Percentiles rank a stretch among this genome's conserved stretches.
phyloP scores from a whole-genome alignment of 129 eudicot genomes.

The Mikania micrantha region DNA sequence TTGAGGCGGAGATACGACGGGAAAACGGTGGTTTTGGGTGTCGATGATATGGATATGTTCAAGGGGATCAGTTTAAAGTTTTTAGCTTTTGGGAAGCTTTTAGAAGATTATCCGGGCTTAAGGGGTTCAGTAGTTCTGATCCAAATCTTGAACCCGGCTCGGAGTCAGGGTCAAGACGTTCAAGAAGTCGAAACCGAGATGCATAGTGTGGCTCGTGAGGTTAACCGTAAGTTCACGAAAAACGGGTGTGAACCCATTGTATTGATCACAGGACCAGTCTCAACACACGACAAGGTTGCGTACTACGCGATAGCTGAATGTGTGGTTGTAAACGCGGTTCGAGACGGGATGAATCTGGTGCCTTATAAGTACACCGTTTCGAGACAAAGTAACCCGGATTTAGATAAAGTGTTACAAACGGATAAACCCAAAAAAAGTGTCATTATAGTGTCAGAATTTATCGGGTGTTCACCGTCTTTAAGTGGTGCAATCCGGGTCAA shows the following conservation, averaged over 20 bases:
- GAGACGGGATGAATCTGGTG: constrained; percentile 92
- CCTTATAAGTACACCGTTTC: constrained; percentile 84
- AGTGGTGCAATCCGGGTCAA: constrained; percentile 89
- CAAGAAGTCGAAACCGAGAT: constrained; percentile 56
- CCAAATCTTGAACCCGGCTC: constrained; percentile 74
- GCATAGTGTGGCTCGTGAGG: constrained; percentile 42
- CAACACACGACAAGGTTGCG: constrained; percentile 61
- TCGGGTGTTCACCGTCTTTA: constrained; percentile 88
- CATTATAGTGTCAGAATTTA: constrained; percentile 79
- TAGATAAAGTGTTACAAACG: constrained; percentile 39
- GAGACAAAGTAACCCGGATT: constrained; percentile 45
- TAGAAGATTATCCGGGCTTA: constrained; percentile 34
- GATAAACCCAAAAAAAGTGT: constrained; percentile 36
- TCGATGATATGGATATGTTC: constrained; percentile 89
- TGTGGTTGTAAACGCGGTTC: constrained; percentile 71
- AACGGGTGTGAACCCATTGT: constrained; percentile 67
- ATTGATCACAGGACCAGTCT: constrained; percentile 58
- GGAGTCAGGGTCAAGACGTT: constrained; percentile 72
- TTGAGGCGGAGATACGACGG: constrained; percentile 42
- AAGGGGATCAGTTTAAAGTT: constrained; percentile 85
- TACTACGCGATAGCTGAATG: constrained; percentile 74
- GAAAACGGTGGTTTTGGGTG: constrained; percentile 66
- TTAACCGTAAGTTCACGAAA: constrained; percentile 43
- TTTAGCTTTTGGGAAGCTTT: constrained; percentile 59
- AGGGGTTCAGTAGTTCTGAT: constrained; percentile 64